Conservation (phyloP, 176 grass and related monocot genomes). For the Dactylis glomerata region DNA sequence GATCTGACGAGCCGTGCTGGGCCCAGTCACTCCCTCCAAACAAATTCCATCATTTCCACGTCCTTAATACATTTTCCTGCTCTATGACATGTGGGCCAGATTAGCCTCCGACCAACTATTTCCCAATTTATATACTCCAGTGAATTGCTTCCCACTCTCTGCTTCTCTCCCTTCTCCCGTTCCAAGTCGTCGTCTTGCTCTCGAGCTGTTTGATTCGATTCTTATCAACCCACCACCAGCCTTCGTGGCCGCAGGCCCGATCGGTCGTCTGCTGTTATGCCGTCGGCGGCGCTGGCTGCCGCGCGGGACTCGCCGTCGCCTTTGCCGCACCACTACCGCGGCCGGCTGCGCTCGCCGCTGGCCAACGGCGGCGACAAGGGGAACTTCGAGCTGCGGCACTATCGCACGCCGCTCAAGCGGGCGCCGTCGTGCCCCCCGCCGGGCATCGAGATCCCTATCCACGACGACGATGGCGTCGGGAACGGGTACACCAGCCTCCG, state of each 20-base stretch:
- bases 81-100: constrained; percentile 17
- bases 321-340: neutral
- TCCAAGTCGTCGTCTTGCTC: neutral
- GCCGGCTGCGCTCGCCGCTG: constrained; percentile 29
- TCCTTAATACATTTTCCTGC: neutral
- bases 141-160: neutral
- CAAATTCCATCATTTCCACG: neutral
- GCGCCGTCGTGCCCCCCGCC: neutral
- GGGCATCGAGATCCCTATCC: constrained; percentile 42
- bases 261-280: constrained; percentile 18
- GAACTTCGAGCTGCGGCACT: constrained; percentile 76
- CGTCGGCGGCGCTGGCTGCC: constrained; percentile 26
- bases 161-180: neutral
- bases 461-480: neutral
- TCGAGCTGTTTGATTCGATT: constrained; percentile 24
- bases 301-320: neutral
- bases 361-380: constrained; percentile 28
- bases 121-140: constrained; percentile 17
- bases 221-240: constrained; percentile 1
- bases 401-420: constrained; percentile 35
- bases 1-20: constrained; percentile 33
- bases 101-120: neutral
- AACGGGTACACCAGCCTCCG: constrained; percentile 70
- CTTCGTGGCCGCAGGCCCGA: neutral
- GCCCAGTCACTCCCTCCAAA: constrained; percentile 12